Evolutionary conservation across 176 grass and related monocot species (phyloP).

Genomic region (Pharus latifolius): DNA sequence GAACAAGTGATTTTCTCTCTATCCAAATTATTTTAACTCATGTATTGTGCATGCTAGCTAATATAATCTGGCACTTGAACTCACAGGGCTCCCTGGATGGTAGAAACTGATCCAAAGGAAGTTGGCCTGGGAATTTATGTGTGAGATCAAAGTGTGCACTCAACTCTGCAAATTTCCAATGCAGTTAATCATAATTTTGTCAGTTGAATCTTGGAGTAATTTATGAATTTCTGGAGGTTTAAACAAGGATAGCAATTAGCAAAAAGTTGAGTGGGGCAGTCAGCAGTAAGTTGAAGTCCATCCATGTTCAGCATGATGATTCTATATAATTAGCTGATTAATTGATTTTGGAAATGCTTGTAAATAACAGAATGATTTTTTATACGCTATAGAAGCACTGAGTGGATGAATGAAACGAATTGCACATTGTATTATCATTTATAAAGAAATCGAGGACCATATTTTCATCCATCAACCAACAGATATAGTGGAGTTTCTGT

Average conservation of each 20-base stretch:
- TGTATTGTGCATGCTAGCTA: constrained; percentile 2
- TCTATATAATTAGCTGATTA: too few relatives aligned
- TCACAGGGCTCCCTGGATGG: constrained; percentile 80
- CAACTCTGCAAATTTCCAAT: not conserved
- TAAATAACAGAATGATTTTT: not conserved
- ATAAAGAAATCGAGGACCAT: too few relatives aligned
- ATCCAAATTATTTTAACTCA: not conserved
- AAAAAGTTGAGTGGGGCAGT: too few relatives aligned
- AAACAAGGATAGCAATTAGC: too few relatives aligned
- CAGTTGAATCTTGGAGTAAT: not conserved
- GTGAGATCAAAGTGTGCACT: constrained; percentile 9
- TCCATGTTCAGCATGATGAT: too few relatives aligned
- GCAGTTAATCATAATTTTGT: not conserved
- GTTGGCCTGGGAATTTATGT: constrained; percentile 74
- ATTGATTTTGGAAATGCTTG: too few relatives aligned
- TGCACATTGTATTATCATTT: too few relatives aligned
- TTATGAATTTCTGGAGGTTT: too few relatives aligned
- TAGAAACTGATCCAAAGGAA: constrained; percentile 81
- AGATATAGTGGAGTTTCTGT: too few relatives aligned
- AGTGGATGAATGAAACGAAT: too few relatives aligned
- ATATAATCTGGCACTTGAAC: constrained; percentile 17
- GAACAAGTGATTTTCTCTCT: constrained; percentile 36
- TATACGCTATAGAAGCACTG: not conserved
- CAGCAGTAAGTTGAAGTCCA: not conserved
- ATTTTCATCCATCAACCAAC: too few relatives aligned